Conservation (phyloP, 176 grass and related monocot genomes). For the Microstegium vimineum region DNA sequence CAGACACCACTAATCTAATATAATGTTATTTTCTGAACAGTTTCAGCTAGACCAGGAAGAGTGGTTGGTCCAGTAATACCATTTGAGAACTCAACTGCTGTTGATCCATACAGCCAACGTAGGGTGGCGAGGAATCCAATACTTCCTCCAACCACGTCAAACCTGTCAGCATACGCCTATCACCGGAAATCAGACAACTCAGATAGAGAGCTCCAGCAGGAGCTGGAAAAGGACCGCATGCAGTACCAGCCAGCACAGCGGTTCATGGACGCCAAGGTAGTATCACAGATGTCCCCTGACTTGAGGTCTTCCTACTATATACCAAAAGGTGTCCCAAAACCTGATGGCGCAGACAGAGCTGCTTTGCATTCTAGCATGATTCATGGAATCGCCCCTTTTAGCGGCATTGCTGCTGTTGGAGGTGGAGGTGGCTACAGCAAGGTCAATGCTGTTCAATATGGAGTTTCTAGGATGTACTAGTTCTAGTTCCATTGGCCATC, state of each 20-base stretch:
- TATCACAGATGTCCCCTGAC: conserved; percentile 41
- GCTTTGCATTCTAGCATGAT: conserved; percentile 51
- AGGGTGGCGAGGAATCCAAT: conserved; percentile 63
- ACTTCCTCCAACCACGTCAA: conserved; percentile 40
- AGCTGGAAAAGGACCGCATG: conserved; percentile 48
- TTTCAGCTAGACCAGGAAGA: conserved; percentile 76
- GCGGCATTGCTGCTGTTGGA: conserved; percentile 59
- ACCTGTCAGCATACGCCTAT: conserved; percentile 43
- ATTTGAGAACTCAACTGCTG: conserved; percentile 34
- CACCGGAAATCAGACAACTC: conserved; percentile 41
- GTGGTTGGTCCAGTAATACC: conserved; percentile 61
- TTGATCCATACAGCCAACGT: conserved; percentile 64
- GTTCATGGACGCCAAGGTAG: conserved; percentile 52
- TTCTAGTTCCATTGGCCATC: conserved; percentile 30
- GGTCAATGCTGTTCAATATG: conserved; percentile 62
- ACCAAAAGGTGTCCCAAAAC: conserved; percentile 37
- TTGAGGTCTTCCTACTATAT: conserved; percentile 66
- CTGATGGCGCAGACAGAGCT: conserved; percentile 42
- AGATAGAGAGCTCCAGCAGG: conserved; percentile 45
- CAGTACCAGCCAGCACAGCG: conserved; percentile 60
- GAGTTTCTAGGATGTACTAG: conserved; percentile 86
- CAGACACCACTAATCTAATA: background rate
- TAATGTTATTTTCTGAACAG: conserved; percentile 13
- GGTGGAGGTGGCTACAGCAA: conserved; percentile 61
- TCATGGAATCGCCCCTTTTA: conserved; percentile 60